phyloP scores from a whole-genome alignment of 768 basidiomycete species.

The Kwoniella botswanensis region DNA sequence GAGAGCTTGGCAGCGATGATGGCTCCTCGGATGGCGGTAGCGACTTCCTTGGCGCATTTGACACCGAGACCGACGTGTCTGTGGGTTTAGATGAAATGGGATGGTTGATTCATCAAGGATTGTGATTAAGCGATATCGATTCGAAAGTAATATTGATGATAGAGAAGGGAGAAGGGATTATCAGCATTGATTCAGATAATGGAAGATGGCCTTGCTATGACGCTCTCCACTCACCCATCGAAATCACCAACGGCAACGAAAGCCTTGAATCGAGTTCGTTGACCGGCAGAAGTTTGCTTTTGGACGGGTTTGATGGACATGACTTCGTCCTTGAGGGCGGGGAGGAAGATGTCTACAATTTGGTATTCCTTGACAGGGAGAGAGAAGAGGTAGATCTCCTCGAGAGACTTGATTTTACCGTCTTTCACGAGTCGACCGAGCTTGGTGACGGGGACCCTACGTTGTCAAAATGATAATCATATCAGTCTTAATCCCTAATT shows the following conservation, averaged over 20 bases:
- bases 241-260: slow-evolving; percentile 99
- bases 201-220: too few species aligned
- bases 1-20: slow-evolving; percentile 99
- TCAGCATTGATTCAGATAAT: background rate
- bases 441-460: slow-evolving; percentile 96
- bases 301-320: slow-evolving; percentile 99
- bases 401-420: slow-evolving; percentile 99
- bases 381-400: slow-evolving; percentile 99
- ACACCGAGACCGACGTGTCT: slow-evolving; percentile 96
- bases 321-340: slow-evolving; percentile 91
- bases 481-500: background rate
- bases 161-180: background rate
- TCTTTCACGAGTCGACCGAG: slow-evolving; percentile 99
- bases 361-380: slow-evolving; percentile 99
- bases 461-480: background rate
- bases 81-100: background rate
- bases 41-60: slow-evolving; percentile 99
- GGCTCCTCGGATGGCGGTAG: slow-evolving; percentile 98
- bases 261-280: slow-evolving; percentile 99
- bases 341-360: slow-evolving; percentile 99
- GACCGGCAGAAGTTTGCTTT: slow-evolving; percentile 99
- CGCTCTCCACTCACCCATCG: slow-evolving; percentile 66
- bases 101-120: background rate
- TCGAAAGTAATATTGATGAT: background rate
- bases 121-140: background rate